Base-by-base conservation (phyloP, 352 stramenopile genomes). In the Pythium utonaiense region DNA sequence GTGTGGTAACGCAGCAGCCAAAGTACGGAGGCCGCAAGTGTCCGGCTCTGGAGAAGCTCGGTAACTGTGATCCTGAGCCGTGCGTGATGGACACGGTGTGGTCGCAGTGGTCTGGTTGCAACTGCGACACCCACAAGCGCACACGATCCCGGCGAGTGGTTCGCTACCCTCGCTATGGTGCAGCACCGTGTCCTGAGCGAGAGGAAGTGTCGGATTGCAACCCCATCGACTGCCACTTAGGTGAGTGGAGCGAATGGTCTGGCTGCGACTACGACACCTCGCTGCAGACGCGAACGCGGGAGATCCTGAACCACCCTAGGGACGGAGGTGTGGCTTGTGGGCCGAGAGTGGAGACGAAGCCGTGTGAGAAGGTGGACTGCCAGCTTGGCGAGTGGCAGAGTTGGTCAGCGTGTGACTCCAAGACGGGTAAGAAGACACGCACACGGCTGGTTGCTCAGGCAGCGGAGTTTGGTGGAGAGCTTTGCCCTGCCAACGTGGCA, bases 361-460 rank as follows among this genome's bases (percentile, higher is more conserved):
- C 28, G 21, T 70, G 62, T 30, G 33, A 56, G 13, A 33, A 21
- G 17, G 42, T 66, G n/a, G 36, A 66, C 42, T 70, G 62, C 45
- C 21, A 44, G 16, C 1, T 61, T 12, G 60, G n/a, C n/a, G 48
- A 56, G 19, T 70, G 55, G 56, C 36, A 21, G 1, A 21, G 52
- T 8, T 60, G 54, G 40, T 70, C 62, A 1, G 28, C 16, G 17
- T 70, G 62, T 25, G 33, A 64, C 21, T 31, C 22, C n/a, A 41
- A 31, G 17, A 54, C 8, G 21, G 47, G 44, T 1, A 36, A 22
- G 10, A 44, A 56, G 28, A 53, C 31, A 2, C 62, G 50, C 10
- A 55, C 51, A 17, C 50, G 74, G 3, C 40, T 60, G 4, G 31
- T 74, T 3, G 36, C 67, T 13, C 76, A 74, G n/a, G 57, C 38